Evolutionary conservation across 352 stramenopile species (phyloP), one percentile per base, ranked within the genome.

Genomic region (Phytophthora citricola): DNA sequence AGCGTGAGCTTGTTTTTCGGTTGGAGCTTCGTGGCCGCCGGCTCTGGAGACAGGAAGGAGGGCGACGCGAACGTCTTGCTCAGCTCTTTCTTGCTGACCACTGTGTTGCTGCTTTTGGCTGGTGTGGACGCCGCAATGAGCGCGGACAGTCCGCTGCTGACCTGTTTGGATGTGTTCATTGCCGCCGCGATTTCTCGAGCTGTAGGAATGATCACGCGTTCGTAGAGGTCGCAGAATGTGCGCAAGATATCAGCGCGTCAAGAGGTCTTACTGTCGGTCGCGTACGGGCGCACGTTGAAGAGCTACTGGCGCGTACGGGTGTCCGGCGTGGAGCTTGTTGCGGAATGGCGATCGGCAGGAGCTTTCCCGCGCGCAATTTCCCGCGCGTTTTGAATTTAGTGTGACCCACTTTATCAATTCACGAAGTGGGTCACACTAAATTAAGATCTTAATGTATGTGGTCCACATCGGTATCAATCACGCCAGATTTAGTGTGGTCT

Each of bases 31-130:
- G 73, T 71, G 7, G 38, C 46, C 9, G 38, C 66, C 1, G 76
- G 65, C n/a, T 47, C 48, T 20, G 78, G 78, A 0, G 78, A 88
- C 54, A 85, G 41, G 56, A 88, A 85, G 7, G 75, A 81, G 5
- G 71, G 65, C 40, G 73, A 73, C 12, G 60, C 10, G 22, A 79
- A 76, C 29, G 32, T 54, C 38, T 44, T 49, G 15, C 11, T 40
- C 26, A 22, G 17, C 0, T 43, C 32, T 40, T 62, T 58, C 44
- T 34, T 48, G 1, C 36, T 22, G 8, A 14, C 8, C 5, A 12
- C 4, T 12, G 22, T 11, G n/a, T 4, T 44, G 43, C 24, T 36
- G 48, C 29, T 48, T 54, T 66, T 73, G 5, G 39, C 38, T 2
- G 58, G 56, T 12, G 58, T 73, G 9, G 65, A 56, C 10, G 50